Base-by-base conservation (phyloP, 768 basidiomycete genomes). In the Lentinula aciculospora region DNA sequence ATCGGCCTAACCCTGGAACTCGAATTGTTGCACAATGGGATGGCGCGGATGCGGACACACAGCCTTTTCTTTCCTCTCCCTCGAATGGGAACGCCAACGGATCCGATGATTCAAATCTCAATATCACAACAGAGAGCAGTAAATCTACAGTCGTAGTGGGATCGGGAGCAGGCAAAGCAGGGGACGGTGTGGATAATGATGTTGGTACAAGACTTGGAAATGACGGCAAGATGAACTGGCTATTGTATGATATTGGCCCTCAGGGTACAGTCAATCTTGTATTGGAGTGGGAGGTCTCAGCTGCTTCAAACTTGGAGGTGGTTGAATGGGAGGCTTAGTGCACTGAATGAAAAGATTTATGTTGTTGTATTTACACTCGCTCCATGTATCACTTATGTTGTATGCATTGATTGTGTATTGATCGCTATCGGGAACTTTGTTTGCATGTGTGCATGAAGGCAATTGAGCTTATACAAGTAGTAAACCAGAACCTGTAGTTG, bases 21-120 rank as follows among this genome's bases (percentile, higher is more conserved):
- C 46, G 68, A 2, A 65, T 76, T 10, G 53, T 65, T 7, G 75
- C 71, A 13, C 73, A 75, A 56, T 76, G 75, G 76, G 72, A 72
- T 32, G 72, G 72, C 1, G 68, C 67, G 9, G 73, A 74, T 28
- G 23, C 29, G 1, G 72, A 74, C 29, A 58, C 61, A 0, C 68
- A 62, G 5, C 32, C 21, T 29, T 19, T 23, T 28, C 25, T 17
- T 31, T 47, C 46, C 29, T 28, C 29, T 28, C 27, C 23, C 25
- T 15, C 28, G 28, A 47, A 19, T 4, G 46, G 29, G 15, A 19
- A 15, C 46, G 3, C 28, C 42, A 44, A 44, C 42, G 23, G 7
- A 19, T 44, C 21, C 23, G 42, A 44, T 23, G 42, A 44, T 19
- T 9, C 8, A 8, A 44, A 19, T 23, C 8, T n/a, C 42, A 44